phyloP scores from a whole-genome alignment of 148 eudicot species.

The Persicaria maculosa region DNA sequence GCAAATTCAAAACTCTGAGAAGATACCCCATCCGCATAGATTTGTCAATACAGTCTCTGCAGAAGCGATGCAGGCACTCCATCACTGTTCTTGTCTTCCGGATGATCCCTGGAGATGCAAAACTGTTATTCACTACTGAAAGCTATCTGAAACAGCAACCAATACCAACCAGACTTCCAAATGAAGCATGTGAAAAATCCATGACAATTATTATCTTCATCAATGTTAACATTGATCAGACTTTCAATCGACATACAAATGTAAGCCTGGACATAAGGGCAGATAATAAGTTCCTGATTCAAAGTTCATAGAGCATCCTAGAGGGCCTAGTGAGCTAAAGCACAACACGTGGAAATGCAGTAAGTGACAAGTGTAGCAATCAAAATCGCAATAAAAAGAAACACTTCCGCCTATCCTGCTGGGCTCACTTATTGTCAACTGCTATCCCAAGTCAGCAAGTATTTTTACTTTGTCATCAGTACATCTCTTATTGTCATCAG shows the following conservation, averaged over 20 bases:
- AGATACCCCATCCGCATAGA: conserved; percentile 95
- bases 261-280: not conserved
- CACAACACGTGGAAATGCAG: too few relatives aligned
- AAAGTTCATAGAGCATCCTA: too few relatives aligned
- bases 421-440: not conserved
- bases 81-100: conserved; percentile 92
- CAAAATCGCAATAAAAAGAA: not conserved
- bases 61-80: conserved; percentile 97
- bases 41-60: conserved; percentile 97
- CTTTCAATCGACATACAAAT: too few relatives aligned
- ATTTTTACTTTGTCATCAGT: too few relatives aligned
- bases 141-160: not conserved
- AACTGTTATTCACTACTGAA: not conserved
- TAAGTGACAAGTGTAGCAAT: too few relatives aligned
- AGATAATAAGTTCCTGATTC: not conserved
- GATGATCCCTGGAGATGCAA: conserved; percentile 59
- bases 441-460: too few relatives aligned
- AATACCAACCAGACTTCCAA: conserved; percentile 29
- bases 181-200: not conserved
- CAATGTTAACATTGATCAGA: not conserved
- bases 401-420: not conserved
- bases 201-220: not conserved
- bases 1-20: not conserved
- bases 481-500: not conserved
- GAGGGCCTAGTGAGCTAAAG: too few relatives aligned